phyloP scores from a whole-genome alignment of 2,329 filamentous ascomycete species.

The Penicillium expansum region DNA sequence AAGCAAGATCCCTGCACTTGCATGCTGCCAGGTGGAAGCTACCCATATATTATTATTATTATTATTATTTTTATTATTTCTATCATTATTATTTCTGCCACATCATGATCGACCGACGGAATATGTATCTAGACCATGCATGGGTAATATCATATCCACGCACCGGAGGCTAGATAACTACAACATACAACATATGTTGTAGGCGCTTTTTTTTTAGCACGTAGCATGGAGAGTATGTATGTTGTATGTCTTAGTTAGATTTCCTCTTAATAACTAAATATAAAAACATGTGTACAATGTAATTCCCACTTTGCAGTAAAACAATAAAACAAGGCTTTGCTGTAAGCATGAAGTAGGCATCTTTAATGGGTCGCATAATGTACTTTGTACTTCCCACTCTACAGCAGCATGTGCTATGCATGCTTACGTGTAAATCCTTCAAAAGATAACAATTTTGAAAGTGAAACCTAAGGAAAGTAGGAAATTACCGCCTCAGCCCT shows the following conservation, averaged over 20 bases:
- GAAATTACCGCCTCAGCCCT: background rate
- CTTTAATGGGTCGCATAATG: background rate
- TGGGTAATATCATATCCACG: background rate
- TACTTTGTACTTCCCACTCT: background rate
- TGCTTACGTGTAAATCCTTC: background rate
- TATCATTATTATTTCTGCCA: background rate
- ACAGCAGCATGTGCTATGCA: background rate
- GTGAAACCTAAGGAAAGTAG: background rate
- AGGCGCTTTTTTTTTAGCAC: background rate
- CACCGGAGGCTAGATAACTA: background rate
- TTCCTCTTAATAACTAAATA: background rate
- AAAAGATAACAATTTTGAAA: background rate
- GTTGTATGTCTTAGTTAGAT: background rate
- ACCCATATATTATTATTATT: too few species aligned
- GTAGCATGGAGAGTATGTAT: background rate
- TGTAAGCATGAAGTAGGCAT: background rate
- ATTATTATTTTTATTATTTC: too few species aligned
- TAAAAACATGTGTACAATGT: background rate
- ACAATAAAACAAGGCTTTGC: background rate
- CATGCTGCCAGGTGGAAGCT: slow-evolving; percentile 1
- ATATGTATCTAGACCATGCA: background rate
- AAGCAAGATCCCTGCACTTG: slow-evolving; percentile 3
- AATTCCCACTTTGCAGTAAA: too few species aligned
- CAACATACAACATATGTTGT: too few species aligned
- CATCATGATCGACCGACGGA: background rate